These are phyloP conservation scores for Ceratobasidium sp. DNA, from an alignment of 1,284 basidiomycete genomes.

Conservation along the genomic window DNA sequence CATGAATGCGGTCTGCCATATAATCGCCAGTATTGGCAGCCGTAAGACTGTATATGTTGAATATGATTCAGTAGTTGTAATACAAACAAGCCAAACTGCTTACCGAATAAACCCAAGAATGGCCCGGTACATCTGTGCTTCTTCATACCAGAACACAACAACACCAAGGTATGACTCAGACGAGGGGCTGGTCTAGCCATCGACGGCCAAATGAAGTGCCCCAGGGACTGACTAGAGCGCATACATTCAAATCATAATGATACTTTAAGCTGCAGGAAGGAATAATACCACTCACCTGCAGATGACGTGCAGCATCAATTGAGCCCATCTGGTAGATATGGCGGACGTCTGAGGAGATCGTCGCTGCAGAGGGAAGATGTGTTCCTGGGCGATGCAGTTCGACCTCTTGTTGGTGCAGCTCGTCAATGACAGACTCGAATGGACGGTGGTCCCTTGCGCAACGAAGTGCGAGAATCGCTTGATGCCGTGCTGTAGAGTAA, in stretches of 20 bases:
- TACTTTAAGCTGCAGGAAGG: neutral
- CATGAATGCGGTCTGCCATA: conserved; percentile 47
- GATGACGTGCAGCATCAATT: neutral
- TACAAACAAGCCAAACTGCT: neutral
- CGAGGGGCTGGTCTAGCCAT: conserved; percentile 52
- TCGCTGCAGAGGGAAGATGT: neutral
- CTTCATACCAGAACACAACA: conserved; percentile 50
- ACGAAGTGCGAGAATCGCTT: conserved; percentile 10
- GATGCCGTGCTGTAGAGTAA: neutral
- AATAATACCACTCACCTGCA: conserved; percentile 10
- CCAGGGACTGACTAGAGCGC: too few relatives aligned
- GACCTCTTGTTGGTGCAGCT: conserved; percentile 17
- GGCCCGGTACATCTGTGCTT: conserved; percentile 48
- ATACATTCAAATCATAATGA: too few relatives aligned
- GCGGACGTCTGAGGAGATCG: neutral
- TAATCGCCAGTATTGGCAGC: conserved; percentile 50
- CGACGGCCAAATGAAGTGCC: conserved; percentile 50
- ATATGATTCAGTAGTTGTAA: too few relatives aligned
- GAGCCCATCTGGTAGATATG: neutral
- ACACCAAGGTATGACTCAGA: conserved; percentile 50
- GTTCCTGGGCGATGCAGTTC: conserved; percentile 20
- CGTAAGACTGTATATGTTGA: conserved; percentile 46
- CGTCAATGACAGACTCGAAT: conserved; percentile 23
- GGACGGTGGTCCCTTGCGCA: conserved; percentile 22
- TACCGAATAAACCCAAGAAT: conserved; percentile 52